These are phyloP conservation scores for Apophysomyces elegans DNA, from an alignment of 371 early-diverging fungal species.

Conservation along the genomic window DNA sequence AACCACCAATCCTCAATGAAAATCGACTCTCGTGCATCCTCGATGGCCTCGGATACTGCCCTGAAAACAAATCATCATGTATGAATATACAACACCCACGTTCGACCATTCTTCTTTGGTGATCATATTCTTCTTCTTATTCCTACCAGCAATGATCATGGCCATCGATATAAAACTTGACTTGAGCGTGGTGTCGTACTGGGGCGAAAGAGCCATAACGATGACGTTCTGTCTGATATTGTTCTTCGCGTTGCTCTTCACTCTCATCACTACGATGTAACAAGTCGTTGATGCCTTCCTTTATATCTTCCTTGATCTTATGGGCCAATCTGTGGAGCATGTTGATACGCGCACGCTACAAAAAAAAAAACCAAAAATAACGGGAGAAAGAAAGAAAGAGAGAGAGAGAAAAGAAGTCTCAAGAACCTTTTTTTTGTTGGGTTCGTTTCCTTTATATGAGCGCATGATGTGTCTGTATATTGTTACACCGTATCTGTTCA, in stretches of 20 bases:
- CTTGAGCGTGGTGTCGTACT: conserved; percentile 66
- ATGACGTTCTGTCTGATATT: conserved; percentile 49
- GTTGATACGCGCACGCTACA: background rate
- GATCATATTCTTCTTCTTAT: background rate
- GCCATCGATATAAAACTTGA: conserved; percentile 84
- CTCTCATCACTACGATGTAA: conserved; percentile 16
- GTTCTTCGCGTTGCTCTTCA: conserved; percentile 45
- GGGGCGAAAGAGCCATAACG: conserved; percentile 84
- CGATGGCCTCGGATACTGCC: conserved; percentile 80
- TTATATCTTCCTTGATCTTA: conserved; percentile 32
- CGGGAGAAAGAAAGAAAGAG: no score
- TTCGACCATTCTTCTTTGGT: background rate
- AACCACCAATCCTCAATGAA: conserved; percentile 96
- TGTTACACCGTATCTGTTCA: no score
- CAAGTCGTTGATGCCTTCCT: conserved; percentile 23
- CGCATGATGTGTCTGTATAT: no score
- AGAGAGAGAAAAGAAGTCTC: no score
- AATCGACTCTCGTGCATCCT: conserved; percentile 72
- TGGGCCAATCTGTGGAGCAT: conserved; percentile 43
- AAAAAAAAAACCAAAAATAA: conserved; percentile 6
- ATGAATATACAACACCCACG: background rate
- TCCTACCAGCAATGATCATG: conserved; percentile 77
- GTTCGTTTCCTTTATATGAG: no score
- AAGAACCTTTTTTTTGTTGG: no score
- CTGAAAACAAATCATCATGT: conserved; percentile 16